These are phyloP conservation scores for Coemansia erecta DNA, from an alignment of 192 early-diverging fungal species.

Conservation along the genomic window DNA sequence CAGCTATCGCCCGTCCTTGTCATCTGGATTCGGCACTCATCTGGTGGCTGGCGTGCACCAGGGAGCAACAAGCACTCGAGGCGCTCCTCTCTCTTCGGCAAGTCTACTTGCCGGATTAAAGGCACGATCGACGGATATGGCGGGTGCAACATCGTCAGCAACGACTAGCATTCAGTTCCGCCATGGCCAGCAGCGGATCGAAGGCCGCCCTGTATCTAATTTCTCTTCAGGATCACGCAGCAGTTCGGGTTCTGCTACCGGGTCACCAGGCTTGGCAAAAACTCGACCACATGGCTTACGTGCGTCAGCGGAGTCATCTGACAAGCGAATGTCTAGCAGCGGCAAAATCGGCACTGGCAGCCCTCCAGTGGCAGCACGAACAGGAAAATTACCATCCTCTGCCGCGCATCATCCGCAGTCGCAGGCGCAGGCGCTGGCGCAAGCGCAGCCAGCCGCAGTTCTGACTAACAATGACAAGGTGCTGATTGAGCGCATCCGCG, in stretches of 20 bases:
- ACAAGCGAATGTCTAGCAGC: not conserved
- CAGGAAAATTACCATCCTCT: not conserved
- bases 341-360: not conserved
- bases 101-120: slow-evolving; percentile 21
- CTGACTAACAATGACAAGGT: slow-evolving; percentile 11
- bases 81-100: slow-evolving; percentile 18
- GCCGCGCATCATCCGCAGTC: slow-evolving; percentile 14
- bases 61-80: not conserved
- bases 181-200: not conserved
- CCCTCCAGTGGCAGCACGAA: not conserved
- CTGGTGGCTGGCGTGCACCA: slow-evolving; percentile 13
- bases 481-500: slow-evolving; percentile 19
- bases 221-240: slow-evolving; percentile 7
- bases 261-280: slow-evolving; percentile 1
- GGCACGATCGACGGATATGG: slow-evolving; percentile 14
- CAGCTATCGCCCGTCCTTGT: not conserved
- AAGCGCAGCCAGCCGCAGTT: not conserved
- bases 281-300: slow-evolving; percentile 7
- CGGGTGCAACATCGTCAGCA: slow-evolving; percentile 4
- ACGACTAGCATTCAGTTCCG: slow-evolving; percentile 4
- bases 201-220: not conserved
- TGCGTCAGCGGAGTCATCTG: not conserved
- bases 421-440: slow-evolving; percentile 6
- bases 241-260: not conserved
- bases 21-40: slow-evolving; percentile 15